A percentile compares a stretch with the other conserved stretches of the same genome.
phyloP scores from a whole-genome alignment of 208 protist species.

The Leishmania gerbilli region DNA sequence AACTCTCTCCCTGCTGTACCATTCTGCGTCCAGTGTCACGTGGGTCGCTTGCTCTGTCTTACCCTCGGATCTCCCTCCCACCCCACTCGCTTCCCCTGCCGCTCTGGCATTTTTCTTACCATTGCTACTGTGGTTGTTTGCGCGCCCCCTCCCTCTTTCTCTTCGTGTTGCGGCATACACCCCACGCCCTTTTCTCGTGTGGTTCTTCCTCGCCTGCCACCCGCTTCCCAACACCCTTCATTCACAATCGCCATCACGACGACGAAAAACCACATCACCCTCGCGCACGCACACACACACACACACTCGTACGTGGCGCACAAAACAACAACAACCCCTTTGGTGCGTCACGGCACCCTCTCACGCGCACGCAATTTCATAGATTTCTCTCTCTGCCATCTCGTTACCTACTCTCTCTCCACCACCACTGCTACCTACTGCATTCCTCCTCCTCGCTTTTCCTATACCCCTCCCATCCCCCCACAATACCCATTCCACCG shows the following conservation, averaged over 20 bases:
- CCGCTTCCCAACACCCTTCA: not conserved
- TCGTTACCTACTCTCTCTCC: not conserved
- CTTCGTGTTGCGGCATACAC: not conserved
- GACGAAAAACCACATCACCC: not conserved
- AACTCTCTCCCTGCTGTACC: not conserved
- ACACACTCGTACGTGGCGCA: not conserved
- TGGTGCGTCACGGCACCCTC: not conserved
- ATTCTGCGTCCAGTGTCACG: not conserved
- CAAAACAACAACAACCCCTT: not conserved
- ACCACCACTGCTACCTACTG: not conserved
- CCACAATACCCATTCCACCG: not conserved
- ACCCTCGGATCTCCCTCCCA: slow-evolving; percentile 3
- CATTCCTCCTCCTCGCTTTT: not conserved
- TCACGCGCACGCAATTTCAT: not conserved
- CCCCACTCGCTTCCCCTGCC: not conserved
- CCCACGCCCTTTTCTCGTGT: not conserved
- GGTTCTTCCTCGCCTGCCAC: not conserved
- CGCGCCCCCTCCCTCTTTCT: not conserved
- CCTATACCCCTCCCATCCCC: not conserved
- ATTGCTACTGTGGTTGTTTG: not conserved
- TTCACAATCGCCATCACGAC: not conserved
- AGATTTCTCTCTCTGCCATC: not conserved
- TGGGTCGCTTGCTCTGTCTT: not conserved
- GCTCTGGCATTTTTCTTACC: not conserved
- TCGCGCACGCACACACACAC: not conserved